phyloP scores from a whole-genome alignment of 441 rosid genomes.

The Codiaeum variegatum region DNA sequence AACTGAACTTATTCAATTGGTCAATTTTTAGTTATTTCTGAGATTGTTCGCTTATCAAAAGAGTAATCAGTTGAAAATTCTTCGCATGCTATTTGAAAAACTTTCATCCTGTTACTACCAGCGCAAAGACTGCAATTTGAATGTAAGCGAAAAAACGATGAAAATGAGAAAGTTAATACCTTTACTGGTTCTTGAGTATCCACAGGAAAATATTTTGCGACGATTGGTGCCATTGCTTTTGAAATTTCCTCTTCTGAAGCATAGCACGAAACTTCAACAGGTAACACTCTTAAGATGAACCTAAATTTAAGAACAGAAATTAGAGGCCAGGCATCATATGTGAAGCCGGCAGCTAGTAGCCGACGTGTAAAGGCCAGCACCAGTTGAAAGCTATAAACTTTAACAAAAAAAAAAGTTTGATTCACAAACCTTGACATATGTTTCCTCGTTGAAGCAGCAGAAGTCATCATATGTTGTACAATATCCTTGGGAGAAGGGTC shows the following conservation, averaged over 20 bases:
- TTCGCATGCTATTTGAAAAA: neutral
- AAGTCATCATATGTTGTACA: constrained; percentile 75
- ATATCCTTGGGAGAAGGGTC: constrained; percentile 82
- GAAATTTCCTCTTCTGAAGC: constrained; percentile 93
- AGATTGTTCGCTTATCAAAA: neutral
- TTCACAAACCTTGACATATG: constrained; percentile 82
- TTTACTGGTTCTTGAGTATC: constrained; percentile 65
- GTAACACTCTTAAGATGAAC: constrained; percentile 23
- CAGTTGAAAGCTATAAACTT: constrained; percentile 4
- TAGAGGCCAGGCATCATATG: no score
- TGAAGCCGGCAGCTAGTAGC: constrained; percentile 6
- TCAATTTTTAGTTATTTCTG: no score
- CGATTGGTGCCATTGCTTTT: constrained; percentile 68
- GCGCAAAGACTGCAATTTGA: neutral
- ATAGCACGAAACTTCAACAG: constrained; percentile 88
- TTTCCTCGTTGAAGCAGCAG: constrained; percentile 72
- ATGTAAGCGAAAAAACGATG: neutral
- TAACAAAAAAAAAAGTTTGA: constrained; percentile 12
- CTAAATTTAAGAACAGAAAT: neutral
- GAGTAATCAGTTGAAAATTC: neutral
- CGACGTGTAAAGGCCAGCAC: neutral
- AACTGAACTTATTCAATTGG: no score
- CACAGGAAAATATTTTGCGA: constrained; percentile 66
- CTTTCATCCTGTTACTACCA: neutral
- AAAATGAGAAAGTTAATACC: constrained; percentile 35